Conservation (phyloP, 2,329 filamentous ascomycete species). For the Monosporascus sp. region DNA sequence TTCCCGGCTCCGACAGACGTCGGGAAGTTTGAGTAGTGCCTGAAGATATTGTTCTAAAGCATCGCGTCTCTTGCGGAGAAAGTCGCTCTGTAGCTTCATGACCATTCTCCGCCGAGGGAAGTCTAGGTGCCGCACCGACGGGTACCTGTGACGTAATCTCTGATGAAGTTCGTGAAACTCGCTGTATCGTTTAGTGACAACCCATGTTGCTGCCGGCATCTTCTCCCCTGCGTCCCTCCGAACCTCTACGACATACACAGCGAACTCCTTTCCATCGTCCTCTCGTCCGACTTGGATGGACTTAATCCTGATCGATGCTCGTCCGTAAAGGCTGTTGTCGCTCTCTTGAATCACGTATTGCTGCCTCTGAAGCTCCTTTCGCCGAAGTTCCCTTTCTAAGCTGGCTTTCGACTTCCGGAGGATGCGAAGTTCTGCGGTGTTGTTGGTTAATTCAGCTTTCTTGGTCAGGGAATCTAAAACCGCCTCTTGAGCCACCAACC, state of each 20-base stretch:
- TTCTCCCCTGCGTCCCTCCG: constrained; percentile 85
- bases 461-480: constrained; percentile 86
- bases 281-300: constrained; percentile 89
- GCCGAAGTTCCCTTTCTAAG: constrained; percentile 81
- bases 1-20: constrained; percentile 90
- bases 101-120: constrained; percentile 90
- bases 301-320: constrained; percentile 84
- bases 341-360: constrained; percentile 98
- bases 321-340: constrained; percentile 92
- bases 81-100: constrained; percentile 95
- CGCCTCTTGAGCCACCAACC: constrained; percentile 78
- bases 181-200: constrained; percentile 86
- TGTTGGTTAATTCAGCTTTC: constrained; percentile 96
- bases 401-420: constrained; percentile 91
- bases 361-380: constrained; percentile 92
- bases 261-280: constrained; percentile 88
- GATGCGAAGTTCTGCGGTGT: constrained; percentile 87
- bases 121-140: constrained; percentile 81
- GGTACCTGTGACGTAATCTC: constrained; percentile 75
- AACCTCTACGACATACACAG: constrained; percentile 89
- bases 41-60: constrained; percentile 82
- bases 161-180: constrained; percentile 97
- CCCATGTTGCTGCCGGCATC: constrained; percentile 95
- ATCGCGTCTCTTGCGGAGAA: constrained; percentile 78
- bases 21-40: constrained; percentile 77